Base-by-base conservation (phyloP, 768 basidiomycete genomes). In the Trametes meyenii region DNA sequence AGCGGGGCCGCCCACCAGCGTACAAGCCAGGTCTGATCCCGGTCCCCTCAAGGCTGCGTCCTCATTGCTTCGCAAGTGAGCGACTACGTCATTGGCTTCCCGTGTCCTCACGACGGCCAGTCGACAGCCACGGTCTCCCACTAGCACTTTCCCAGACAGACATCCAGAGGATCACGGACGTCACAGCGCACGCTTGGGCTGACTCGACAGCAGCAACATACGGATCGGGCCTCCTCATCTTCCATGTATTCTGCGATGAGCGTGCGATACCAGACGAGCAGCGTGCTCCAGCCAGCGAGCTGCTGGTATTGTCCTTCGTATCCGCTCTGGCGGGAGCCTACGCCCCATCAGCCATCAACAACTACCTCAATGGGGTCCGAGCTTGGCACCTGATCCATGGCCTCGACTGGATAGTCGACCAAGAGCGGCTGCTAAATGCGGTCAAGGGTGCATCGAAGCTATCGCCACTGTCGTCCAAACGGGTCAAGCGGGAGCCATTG, bases 331-430 rank as follows among this genome's bases (percentile, higher is more conserved):
- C 67, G 1, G 78, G 78, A 0, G 40, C 71, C 0, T 78, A 78
- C 58, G 58, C 78, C 0, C 70, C 68, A 0, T 61, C 52, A 16
- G 71, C 78, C 0, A 62, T 82, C 0, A 40, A 52, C 1, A 81
- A 81, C 66, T 80, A 78, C 55, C 19, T 80, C 0, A 61, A 64
- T 1, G 77, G 75, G 0, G 45, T 83, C 0, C 65, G 74, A 1
- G 80, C 81, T 2, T 84, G 81, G 81, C 81, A 84, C 63, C 67
- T 76, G 1, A 50, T 83, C 0, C 80, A 84, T 57, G 70, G 79
- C 0, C 5, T 77, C 0, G 45, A 26, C 0, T 82, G 77, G 76
- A 45, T 14, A 0, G 55, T 75, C 0, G 63, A 77, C 26, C 45
- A 70, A 0, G 43, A 48, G 0, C 67, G 75, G 21, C 35, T 77